Base-by-base conservation (phyloP, 345 rosid genomes). In the Populus ilicifolia region DNA sequence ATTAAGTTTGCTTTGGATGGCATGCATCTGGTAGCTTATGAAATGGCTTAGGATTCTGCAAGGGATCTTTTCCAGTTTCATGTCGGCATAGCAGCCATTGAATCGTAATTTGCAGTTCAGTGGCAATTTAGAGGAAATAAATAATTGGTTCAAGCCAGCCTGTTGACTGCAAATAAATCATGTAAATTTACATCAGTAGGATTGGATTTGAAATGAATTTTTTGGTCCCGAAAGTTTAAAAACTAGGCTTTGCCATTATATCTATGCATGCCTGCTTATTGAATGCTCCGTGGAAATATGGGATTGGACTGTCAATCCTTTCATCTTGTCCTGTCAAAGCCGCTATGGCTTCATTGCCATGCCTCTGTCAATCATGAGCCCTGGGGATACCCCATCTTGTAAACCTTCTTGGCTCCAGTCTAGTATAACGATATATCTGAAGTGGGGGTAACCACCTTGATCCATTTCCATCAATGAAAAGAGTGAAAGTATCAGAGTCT, bases 381-480 rank as follows among this genome's bases (percentile, higher is more conserved):
- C 35, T 33, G 35, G 35, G 35, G 35, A 33, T 33, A 33, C 35
- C 35, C 35, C 4, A 33, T 33, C 35, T 33, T 33, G 35, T 33
- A 33, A 33, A 4, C 35, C 5, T 33, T 33, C 35, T 33, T 33
- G 35, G 35, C 35, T 5, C 35, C 35, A 33, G 35, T 33, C 35
- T 33, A 33, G 35, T 33, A 33, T 5, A 33, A 4, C 35, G 35
- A 33, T 33, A 33, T 33, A 33, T 33, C 35, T 33, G 35, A 33
- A 33, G 4, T 5, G 35, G 33, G 35, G 35, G 35, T 33, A 33
- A 75, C 84, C 83, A 64, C 83, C 80, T 50, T 93, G 88, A 86
- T 90, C 91, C 94, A 89, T 88, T 78, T 89, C 97, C 97, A 91
- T 88, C 96, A 1, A 94, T 91, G 89, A 96, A 82, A 38, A 94